Conservation (phyloP, 352 stramenopile species). For the Phytophthora podocarpi region DNA sequence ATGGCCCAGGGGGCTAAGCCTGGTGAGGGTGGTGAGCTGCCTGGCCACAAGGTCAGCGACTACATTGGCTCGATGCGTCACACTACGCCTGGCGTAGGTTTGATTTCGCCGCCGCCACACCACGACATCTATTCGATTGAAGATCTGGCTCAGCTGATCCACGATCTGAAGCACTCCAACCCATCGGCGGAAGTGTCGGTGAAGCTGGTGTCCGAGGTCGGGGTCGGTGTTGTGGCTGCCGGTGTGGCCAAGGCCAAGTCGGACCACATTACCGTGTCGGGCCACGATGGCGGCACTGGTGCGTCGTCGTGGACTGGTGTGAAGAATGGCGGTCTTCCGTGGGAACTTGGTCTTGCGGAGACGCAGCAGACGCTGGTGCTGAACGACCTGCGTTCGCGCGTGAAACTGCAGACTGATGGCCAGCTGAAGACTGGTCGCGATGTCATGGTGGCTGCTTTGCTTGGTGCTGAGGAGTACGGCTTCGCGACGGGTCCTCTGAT, state of each 20-base stretch:
- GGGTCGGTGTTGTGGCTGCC: constrained; percentile 95
- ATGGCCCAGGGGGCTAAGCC: constrained; percentile 98
- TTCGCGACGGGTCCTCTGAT: constrained; percentile 96
- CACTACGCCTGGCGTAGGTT: constrained; percentile 95
- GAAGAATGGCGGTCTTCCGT: constrained; percentile 94
- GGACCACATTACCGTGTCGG: constrained; percentile 96
- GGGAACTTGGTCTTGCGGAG: constrained; percentile 96
- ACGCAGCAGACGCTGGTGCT: constrained; percentile 97
- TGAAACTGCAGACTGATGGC: constrained; percentile 96
- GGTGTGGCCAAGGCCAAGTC: constrained; percentile 91
- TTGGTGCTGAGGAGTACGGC: constrained; percentile 97
- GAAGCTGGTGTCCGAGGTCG: constrained; percentile 97
- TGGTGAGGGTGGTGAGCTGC: constrained; percentile 96
- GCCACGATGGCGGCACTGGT: constrained; percentile 95
- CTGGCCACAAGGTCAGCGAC: constrained; percentile 96
- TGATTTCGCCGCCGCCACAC: constrained; percentile 96
- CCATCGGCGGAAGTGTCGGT: constrained; percentile 93
- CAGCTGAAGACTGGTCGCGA: constrained; percentile 95
- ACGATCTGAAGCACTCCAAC: constrained; percentile 98
- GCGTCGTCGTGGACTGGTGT: constrained; percentile 95
- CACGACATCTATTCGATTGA: constrained; percentile 99
- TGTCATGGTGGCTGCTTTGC: constrained; percentile 93
- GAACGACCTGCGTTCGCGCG: constrained; percentile 93
- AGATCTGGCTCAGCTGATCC: constrained; percentile 97
- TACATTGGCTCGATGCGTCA: constrained; percentile 97